A percentile compares a stretch with the other conserved stretches of the same genome.
Evolutionary conservation across 768 basidiomycete species (phyloP).

Genomic region (Gymnopilus dilepis): DNA sequence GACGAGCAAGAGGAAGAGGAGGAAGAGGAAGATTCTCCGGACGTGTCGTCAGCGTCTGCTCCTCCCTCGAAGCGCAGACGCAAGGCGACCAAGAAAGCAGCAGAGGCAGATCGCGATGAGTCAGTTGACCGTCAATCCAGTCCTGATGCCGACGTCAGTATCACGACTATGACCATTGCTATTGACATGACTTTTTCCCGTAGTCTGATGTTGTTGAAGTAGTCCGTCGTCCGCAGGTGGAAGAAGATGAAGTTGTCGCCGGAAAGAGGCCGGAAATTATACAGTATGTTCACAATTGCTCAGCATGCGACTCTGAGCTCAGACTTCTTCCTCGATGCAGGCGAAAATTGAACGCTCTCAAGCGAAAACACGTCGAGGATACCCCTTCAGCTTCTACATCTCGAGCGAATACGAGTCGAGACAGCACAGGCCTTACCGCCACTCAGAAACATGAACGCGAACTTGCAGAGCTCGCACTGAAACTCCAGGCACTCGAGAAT

Average conservation of each 20-base stretch:
- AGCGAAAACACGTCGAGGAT: background rate
- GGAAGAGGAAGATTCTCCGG: background rate
- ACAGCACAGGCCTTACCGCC: no score
- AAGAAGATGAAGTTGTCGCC: background rate
- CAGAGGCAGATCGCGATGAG: background rate
- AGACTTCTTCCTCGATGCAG: background rate
- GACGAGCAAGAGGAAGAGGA: background rate
- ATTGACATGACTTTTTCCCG: background rate
- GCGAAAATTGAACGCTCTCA: background rate
- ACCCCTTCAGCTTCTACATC: background rate
- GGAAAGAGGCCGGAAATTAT: background rate
- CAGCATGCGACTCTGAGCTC: background rate
- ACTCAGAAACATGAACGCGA: no score
- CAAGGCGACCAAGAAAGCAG: background rate
- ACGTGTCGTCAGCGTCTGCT: background rate
- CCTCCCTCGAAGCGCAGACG: background rate
- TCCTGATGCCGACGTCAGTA: background rate
- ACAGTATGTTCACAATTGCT: background rate
- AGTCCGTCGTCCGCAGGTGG: background rate
- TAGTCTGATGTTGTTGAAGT: background rate
- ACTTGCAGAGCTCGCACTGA: background rate
- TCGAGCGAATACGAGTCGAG: no score
- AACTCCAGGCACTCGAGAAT: conserved; percentile 10
- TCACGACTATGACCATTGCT: background rate
- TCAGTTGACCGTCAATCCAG: background rate